Percentiles rank a stretch among this genome's conserved stretches.
Evolutionary conservation across 306 rosid genomes (phyloP).

Genomic region (Prunus padus): DNA sequence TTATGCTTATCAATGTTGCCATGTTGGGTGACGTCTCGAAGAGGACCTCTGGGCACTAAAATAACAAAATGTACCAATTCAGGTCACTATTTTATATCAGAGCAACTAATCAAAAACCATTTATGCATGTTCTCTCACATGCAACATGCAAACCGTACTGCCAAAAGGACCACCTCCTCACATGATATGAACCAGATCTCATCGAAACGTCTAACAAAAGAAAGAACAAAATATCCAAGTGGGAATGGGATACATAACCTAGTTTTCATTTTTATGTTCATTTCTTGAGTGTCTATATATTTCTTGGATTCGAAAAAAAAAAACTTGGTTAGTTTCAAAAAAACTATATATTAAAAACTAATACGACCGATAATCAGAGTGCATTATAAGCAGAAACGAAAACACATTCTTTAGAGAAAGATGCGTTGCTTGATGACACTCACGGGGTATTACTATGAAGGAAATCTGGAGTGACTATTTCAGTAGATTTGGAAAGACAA

Average conservation of each 20-base stretch:
- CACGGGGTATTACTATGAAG: no score
- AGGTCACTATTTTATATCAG: background rate
- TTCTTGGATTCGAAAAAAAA: no score
- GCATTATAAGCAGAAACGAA: no score
- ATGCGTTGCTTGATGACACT: no score
- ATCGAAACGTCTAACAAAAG: background rate
- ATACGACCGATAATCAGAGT: no score
- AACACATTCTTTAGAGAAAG: no score
- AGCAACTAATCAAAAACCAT: background rate
- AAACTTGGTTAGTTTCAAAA: no score
- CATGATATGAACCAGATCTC: background rate
- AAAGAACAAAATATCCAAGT: background rate
- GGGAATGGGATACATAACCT: background rate
- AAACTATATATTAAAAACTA: no score
- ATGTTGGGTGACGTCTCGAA: background rate
- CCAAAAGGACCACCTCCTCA: background rate
- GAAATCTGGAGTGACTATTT: no score
- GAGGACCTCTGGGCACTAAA: background rate
- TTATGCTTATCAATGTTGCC: background rate
- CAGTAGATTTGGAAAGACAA: no score
- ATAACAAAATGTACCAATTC: background rate
- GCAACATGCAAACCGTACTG: background rate
- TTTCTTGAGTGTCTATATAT: no score
- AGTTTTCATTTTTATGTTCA: no score
- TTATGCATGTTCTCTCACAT: background rate